Conservation (phyloP, 164 flowering plant species). For the Buxus sempervirens region DNA sequence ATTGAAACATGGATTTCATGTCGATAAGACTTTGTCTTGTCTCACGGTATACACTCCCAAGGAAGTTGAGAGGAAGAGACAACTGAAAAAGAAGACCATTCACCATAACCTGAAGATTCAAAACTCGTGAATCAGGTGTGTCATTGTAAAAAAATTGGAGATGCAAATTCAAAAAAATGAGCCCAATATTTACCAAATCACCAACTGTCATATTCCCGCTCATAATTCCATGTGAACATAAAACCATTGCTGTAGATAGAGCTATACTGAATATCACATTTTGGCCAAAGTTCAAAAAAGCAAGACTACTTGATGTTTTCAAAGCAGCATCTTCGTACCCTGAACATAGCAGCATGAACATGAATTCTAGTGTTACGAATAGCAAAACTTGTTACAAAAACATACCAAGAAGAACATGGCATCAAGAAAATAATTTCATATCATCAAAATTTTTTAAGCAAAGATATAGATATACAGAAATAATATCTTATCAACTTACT, state of each 20-base stretch:
- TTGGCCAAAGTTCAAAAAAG: slow-evolving; percentile 87
- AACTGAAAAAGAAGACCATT: slow-evolving; percentile 96
- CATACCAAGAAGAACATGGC: background rate
- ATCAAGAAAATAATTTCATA: background rate
- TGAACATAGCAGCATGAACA: slow-evolving; percentile 31
- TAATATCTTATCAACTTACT: slow-evolving; percentile 55
- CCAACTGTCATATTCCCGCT: slow-evolving; percentile 90
- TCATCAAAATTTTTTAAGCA: background rate
- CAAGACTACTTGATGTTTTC: slow-evolving; percentile 91
- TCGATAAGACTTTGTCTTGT: slow-evolving; percentile 95
- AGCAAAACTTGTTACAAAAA: too few relatives aligned
- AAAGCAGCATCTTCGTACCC: slow-evolving; percentile 94
- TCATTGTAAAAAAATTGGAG: background rate
- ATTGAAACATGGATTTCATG: slow-evolving; percentile 94
- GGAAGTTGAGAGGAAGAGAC: slow-evolving; percentile 95
- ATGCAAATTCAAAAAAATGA: background rate
- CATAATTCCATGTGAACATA: slow-evolving; percentile 81
- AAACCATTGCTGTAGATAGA: slow-evolving; percentile 89
- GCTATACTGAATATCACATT: slow-evolving; percentile 87
- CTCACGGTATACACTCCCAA: slow-evolving; percentile 98
- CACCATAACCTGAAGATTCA: slow-evolving; percentile 76
- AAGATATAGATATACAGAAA: background rate
- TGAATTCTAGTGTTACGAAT: too few relatives aligned
- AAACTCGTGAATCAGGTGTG: background rate
- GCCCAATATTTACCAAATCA: slow-evolving; percentile 66